These are phyloP conservation scores for Gonapodya sp. DNA, from an alignment of 192 early-diverging fungal genomes.

Conservation along the genomic window DNA sequence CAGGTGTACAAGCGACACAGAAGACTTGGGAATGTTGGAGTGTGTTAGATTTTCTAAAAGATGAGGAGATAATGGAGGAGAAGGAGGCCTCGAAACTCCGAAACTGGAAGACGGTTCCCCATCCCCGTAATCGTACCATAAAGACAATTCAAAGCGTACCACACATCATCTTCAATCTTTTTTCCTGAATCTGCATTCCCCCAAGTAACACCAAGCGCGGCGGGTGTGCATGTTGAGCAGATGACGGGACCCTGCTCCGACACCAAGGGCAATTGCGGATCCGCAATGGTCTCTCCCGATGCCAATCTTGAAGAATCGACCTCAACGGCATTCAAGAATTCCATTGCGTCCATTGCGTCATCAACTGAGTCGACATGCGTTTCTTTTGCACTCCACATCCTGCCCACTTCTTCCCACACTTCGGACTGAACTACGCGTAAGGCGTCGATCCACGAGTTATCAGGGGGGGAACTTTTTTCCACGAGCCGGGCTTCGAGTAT, in stretches of 20 bases:
- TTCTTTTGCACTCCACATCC: neutral
- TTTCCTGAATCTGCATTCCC: no score
- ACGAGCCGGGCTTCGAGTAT: constrained; percentile 60
- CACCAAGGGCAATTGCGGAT: neutral
- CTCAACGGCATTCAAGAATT: neutral
- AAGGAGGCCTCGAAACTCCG: neutral
- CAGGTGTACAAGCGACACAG: constrained; percentile 58
- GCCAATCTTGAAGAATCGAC: neutral
- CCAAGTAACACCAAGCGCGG: neutral
- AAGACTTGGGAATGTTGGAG: constrained; percentile 33
- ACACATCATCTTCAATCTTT: no score
- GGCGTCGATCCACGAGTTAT: neutral
- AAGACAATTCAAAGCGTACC: no score
- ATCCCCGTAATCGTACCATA: no score
- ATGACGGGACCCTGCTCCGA: neutral
- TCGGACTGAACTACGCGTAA: neutral
- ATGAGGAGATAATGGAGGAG: no score
- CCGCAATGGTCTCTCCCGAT: neutral
- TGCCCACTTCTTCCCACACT: neutral
- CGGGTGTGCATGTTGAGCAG: neutral
- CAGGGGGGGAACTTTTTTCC: constrained; percentile 34
- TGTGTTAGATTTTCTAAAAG: constrained; percentile 27
- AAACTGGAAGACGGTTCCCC: neutral
- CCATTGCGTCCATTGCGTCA: neutral
- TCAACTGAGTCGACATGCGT: neutral